A percentile compares a stretch with the other conserved stretches of the same genome.
phyloP scores from a whole-genome alignment of 169 alveolate species.

The Eimeria praecox region DNA sequence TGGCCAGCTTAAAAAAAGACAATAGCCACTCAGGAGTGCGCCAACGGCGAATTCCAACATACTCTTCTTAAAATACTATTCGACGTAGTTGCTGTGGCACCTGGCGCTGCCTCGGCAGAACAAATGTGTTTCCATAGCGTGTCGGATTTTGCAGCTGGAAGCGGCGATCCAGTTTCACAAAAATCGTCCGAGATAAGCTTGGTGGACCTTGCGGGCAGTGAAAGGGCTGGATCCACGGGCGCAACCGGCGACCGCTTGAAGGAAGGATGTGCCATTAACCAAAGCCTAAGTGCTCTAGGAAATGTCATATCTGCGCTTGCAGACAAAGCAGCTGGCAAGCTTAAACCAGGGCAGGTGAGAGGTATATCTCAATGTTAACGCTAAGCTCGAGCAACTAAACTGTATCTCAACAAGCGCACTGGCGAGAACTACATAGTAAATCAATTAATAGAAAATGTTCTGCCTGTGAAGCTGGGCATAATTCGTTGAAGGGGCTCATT shows the following conservation, averaged over 20 bases:
- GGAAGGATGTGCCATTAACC: slow-evolving; percentile 96
- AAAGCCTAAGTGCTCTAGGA: slow-evolving; percentile 92
- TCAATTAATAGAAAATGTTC: not conserved
- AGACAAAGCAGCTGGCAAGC: slow-evolving; percentile 92
- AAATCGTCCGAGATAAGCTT: slow-evolving; percentile 94
- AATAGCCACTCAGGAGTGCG: not conserved
- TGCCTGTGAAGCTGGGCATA: not conserved
- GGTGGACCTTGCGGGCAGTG: slow-evolving; percentile 98
- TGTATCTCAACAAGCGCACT: not conserved
- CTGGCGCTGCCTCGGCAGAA: not conserved
- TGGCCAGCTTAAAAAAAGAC: not conserved
- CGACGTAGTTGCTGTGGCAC: not conserved
- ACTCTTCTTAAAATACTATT: not conserved
- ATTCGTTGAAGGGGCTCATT: not conserved
- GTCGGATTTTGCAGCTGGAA: slow-evolving; percentile 5
- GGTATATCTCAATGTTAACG: not conserved
- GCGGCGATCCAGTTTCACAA: slow-evolving; percentile 77
- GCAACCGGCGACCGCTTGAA: slow-evolving; percentile 95
- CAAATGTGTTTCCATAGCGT: not conserved
- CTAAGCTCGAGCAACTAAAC: not conserved
- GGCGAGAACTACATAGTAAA: not conserved
- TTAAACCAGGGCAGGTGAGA: slow-evolving; percentile 85
- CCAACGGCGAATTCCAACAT: not conserved
- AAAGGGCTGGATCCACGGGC: slow-evolving; percentile 95
- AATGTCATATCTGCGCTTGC: slow-evolving; percentile 93